Conservation (phyloP, 164 flowering plant genomes). For the Berberis thunbergii region DNA sequence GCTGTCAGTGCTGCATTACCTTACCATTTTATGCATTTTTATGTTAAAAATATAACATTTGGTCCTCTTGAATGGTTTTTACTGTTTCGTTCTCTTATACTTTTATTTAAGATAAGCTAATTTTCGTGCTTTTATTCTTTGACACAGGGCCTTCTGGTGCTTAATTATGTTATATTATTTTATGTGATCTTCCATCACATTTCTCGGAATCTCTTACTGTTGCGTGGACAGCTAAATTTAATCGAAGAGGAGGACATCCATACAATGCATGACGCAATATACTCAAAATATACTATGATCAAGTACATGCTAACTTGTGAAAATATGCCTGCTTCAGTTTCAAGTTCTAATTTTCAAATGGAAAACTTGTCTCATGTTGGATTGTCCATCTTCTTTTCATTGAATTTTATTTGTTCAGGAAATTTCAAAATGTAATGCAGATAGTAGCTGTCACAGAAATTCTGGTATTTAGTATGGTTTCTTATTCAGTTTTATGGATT, state of each 20-base stretch:
- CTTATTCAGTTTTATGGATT: not conserved
- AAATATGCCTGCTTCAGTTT: not conserved
- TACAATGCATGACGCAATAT: slow-evolving; percentile 61
- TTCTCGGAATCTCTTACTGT: slow-evolving; percentile 50
- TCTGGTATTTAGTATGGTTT: slow-evolving; percentile 34
- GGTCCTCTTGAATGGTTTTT: not conserved
- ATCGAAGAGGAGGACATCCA: slow-evolving; percentile 61
- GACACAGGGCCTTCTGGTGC: slow-evolving; percentile 61
- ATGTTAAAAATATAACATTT: not conserved
- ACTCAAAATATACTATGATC: slow-evolving; percentile 72
- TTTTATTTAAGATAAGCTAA: slow-evolving; percentile 5
- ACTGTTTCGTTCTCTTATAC: not conserved
- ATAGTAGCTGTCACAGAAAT: slow-evolving; percentile 66
- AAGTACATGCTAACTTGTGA: slow-evolving; percentile 40
- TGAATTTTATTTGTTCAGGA: slow-evolving; percentile 37
- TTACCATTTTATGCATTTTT: not conserved
- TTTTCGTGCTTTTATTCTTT: slow-evolving; percentile 7
- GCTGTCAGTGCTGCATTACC: not conserved
- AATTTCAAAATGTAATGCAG: slow-evolving; percentile 84
- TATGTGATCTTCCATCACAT: slow-evolving; percentile 70
- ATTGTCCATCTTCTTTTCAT: not conserved
- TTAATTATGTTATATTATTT: slow-evolving; percentile 62
- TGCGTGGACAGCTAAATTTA: slow-evolving; percentile 56
- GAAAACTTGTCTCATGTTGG: not conserved
- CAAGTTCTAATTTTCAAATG: not conserved